phyloP scores from a whole-genome alignment of 306 rosid species.

The Psophocarpus tetragonolobus region DNA sequence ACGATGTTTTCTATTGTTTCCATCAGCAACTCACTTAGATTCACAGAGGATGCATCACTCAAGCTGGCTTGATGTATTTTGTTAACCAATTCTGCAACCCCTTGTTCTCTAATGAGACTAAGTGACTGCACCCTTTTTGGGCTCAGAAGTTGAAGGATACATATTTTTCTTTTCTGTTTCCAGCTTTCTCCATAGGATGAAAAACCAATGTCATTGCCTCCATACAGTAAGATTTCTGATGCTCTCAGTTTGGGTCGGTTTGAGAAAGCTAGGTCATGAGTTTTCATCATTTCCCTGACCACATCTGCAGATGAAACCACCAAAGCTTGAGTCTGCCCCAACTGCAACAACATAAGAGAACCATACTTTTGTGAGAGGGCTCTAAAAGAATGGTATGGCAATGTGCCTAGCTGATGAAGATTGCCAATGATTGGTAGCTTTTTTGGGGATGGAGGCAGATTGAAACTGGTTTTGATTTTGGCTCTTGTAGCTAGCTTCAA shows the following conservation, averaged over 20 bases:
- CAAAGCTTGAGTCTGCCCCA: constrained; percentile 17
- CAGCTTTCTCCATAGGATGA: neutral
- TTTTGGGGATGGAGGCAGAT: constrained; percentile 7
- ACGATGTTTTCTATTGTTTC: neutral
- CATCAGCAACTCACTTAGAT: constrained; percentile 7
- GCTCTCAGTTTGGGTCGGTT: neutral
- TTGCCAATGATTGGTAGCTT: constrained; percentile 15
- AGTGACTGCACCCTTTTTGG: constrained; percentile 15
- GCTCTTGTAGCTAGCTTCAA: neutral
- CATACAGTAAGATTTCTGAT: neutral
- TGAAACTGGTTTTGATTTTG: neutral
- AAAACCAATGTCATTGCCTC: constrained; percentile 25
- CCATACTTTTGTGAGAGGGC: constrained; percentile 14
- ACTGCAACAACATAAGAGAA: constrained; percentile 1
- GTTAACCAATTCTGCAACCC: neutral
- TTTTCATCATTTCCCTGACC: neutral
- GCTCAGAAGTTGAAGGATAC: constrained; percentile 26
- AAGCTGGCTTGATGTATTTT: neutral
- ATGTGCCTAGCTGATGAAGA: constrained; percentile 27
- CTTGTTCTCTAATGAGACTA: neutral
- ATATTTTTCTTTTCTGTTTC: constrained; percentile 20
- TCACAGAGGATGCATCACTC: neutral
- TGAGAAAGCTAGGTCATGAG: neutral
- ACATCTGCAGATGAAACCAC: constrained; percentile 33
- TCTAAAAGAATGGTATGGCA: neutral